phyloP scores from a whole-genome alignment of 352 stramenopile species.

The Pythium utonaiense region DNA sequence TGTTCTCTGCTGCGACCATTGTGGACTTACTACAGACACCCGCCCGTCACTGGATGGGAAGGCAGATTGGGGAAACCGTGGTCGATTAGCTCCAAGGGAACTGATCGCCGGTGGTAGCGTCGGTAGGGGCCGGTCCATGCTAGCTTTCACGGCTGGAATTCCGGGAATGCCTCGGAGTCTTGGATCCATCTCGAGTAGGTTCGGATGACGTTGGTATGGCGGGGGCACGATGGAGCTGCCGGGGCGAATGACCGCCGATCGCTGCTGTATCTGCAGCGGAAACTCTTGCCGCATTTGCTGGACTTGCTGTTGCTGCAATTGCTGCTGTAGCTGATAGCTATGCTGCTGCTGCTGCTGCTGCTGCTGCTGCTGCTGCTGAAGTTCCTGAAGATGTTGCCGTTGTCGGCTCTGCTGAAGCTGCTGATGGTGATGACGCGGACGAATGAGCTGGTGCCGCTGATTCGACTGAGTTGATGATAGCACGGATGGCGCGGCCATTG shows the following conservation, averaged over 20 bases:
- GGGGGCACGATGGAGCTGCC: conserved; percentile 12
- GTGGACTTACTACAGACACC: neutral
- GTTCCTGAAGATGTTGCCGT: conserved; percentile 5
- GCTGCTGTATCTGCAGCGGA: conserved; percentile 15
- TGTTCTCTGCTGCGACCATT: neutral
- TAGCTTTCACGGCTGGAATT: neutral
- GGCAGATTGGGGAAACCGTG: neutral
- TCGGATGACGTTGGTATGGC: conserved; percentile 6
- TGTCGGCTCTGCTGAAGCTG: conserved; percentile 7
- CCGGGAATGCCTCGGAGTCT: conserved; percentile 2
- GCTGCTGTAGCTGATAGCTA: conserved; percentile 9
- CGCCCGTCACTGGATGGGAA: neutral
- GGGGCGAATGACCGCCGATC: conserved; percentile 6
- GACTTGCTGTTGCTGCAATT: conserved; percentile 1
- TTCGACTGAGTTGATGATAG: neutral
- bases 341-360: conserved; percentile 20
- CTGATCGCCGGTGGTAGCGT: neutral
- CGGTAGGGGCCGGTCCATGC: neutral
- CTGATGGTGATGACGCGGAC: conserved; percentile 13
- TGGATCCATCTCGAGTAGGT: conserved; percentile 5
- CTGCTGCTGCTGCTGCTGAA: conserved; percentile 8
- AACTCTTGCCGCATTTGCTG: neutral
- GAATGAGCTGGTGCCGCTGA: neutral
- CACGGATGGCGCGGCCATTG: too few relatives aligned
- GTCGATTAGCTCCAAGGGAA: neutral